Evolutionary conservation across 352 stramenopile species (phyloP).

Genomic region (Phytophthora fragariae): DNA sequence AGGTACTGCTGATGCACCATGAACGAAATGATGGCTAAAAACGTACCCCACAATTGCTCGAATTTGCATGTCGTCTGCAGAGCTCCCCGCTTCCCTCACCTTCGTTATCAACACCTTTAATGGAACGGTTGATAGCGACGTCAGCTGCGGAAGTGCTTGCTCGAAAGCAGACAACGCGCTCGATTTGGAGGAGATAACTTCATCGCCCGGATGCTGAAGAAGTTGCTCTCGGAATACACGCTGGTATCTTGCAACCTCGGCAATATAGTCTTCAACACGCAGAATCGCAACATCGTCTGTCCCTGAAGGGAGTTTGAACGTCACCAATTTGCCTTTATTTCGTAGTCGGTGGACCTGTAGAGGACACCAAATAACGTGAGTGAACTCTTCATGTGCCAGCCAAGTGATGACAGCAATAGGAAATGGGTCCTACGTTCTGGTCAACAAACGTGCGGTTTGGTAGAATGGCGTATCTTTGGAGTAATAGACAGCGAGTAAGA

Average conservation of each 20-base stretch:
- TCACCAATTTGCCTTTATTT: constrained; percentile 48
- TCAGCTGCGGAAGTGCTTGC: constrained; percentile 39
- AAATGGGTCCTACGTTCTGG: constrained; percentile 50
- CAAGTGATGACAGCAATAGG: background rate
- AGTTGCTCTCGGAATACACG: constrained; percentile 40
- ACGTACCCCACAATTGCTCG: constrained; percentile 48
- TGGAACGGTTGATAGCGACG: constrained; percentile 40
- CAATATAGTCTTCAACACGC: constrained; percentile 38
- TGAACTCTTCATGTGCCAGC: background rate
- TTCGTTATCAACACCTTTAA: constrained; percentile 39
- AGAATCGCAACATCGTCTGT: constrained; percentile 50
- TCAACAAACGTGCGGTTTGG: constrained; percentile 71
- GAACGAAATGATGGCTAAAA: background rate
- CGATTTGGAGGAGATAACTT: constrained; percentile 39
- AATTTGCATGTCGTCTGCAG: constrained; percentile 18
- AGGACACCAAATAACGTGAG: background rate
- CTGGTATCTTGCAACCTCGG: constrained; percentile 50
- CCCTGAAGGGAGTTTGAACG: constrained; percentile 59
- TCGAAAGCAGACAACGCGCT: constrained; percentile 50
- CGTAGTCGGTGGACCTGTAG: constrained; percentile 56
- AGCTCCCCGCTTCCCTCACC: constrained; percentile 17
- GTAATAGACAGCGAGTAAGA: background rate
- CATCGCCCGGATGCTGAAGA: constrained; percentile 24
- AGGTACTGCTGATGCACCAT: background rate
- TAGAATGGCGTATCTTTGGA: constrained; percentile 57